Conservation (phyloP, 2,329 filamentous ascomycete species). For the Pezicula neosporulosa region DNA sequence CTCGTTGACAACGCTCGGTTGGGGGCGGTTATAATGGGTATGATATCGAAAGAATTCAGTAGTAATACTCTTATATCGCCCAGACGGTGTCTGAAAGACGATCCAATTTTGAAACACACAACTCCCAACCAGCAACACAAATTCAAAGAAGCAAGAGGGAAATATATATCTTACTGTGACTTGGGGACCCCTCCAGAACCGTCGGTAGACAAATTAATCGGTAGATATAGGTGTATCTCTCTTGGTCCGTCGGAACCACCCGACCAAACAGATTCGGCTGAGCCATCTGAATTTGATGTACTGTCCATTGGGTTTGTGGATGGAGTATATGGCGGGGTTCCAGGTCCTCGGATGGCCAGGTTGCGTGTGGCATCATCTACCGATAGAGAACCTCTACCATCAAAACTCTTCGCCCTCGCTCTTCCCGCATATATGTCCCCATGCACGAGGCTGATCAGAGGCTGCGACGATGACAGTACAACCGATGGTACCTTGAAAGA, state of each 20-base stretch:
- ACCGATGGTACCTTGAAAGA: slow-evolving; percentile 59
- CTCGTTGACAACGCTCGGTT: no score
- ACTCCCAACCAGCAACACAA: no score
- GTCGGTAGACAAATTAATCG: slow-evolving; percentile 23
- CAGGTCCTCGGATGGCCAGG: slow-evolving; percentile 26
- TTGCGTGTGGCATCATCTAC: slow-evolving; percentile 45
- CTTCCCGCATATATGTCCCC: slow-evolving; percentile 8
- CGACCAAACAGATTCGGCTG: slow-evolving; percentile 14
- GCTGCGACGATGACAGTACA: slow-evolving; percentile 46
- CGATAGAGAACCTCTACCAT: slow-evolving; percentile 43
- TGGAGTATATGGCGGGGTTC: slow-evolving; percentile 34
- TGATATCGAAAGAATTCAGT: no score
- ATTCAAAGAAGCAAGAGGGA: no score
- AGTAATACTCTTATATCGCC: no score
- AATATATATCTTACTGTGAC: no score
- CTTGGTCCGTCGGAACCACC: slow-evolving; percentile 27
- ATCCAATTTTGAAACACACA: no score
- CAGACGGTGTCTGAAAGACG: no score
- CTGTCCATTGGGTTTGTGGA: slow-evolving; percentile 8
- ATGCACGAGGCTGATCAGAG: slow-evolving; percentile 14
- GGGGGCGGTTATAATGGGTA: no score
- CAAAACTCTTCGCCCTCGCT: slow-evolving; percentile 38
- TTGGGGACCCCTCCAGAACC: slow-evolving; percentile 15
- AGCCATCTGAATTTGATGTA: slow-evolving; percentile 16
- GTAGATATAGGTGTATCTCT: slow-evolving; percentile 52